Percentiles rank a stretch among this genome's conserved stretches.
phyloP scores from a whole-genome alignment of 73 alveolate genomes.

The Tetrahymena elliotti region DNA sequence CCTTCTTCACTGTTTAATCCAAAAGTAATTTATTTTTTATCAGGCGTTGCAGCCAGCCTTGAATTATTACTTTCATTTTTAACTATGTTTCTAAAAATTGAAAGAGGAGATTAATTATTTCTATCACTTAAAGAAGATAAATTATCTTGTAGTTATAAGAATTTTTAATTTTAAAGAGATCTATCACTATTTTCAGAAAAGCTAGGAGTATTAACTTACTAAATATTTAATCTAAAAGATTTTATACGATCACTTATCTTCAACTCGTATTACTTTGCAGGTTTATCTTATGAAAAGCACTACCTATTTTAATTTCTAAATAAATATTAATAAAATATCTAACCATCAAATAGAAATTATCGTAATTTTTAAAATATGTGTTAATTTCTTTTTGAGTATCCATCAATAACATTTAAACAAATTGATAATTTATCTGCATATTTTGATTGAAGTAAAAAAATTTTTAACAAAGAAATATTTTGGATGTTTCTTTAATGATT shows the following conservation, averaged over 20 bases:
- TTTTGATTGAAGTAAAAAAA: no score
- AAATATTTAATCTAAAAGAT: background rate
- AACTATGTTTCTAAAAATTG: background rate
- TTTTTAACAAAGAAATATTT: no score
- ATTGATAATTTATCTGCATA: no score
- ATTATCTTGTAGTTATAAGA: background rate
- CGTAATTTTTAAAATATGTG: no score
- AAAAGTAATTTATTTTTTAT: background rate
- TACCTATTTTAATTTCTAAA: background rate
- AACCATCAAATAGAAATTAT: no score
- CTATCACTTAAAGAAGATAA: background rate
- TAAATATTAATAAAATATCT: no score
- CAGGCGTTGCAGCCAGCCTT: background rate
- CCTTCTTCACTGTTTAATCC: background rate
- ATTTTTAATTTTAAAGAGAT: background rate
- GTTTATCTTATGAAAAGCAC: background rate
- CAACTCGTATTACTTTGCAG: background rate
- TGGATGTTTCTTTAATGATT: no score
- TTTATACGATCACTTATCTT: background rate
- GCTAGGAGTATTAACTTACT: background rate
- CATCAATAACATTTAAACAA: no score
- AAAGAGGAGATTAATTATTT: background rate
- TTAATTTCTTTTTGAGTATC: no score
- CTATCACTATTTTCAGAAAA: background rate
- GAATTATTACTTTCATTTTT: background rate